Base-by-base conservation (phyloP, 352 stramenopile species). In the Globisporangium iwayamae region DNA sequence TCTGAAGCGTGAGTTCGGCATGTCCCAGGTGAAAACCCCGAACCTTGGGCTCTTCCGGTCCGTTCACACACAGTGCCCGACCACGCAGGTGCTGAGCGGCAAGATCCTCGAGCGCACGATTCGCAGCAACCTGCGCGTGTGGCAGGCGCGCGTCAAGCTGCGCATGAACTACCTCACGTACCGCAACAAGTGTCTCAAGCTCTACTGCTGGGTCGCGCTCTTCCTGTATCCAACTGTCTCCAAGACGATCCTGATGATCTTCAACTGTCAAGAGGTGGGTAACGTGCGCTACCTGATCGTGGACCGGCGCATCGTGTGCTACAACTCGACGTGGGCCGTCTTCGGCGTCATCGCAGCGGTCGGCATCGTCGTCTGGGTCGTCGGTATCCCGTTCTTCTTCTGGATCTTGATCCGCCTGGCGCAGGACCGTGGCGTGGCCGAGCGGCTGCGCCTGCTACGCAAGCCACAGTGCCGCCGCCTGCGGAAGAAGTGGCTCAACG, bases 161-260 rank as follows among this genome's bases (percentile, higher is more conserved):
- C 83, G 83, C 34, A 92, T 92, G 83, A 92, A 92, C 71, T 91
- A 91, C 60, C 69, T 90, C 25, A 89, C 83, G 43, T 92, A 92
- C 69, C 78, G 81, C 14, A 88, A 90, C 71, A 90, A 89, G 46
- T 92, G 83, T 34, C 70, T 92, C 16, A 90, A 92, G 50, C 73
- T 90, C 2, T 91, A 89, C 67, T 87, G 83, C 65, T 92, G 81
- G 83, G 76, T 91, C 22, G 79, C 81, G 41, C 62, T 91, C 2
- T 82, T 91, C 36, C 67, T 92, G n/a, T 92, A 92, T 48, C 81
- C 83, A 20, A 88, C 74, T 0, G 81, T 92, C 2, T 91, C 81
- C 34, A 89, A 91, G 70, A 90, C 81, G 7, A 92, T 92, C 53
- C 47, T 92, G 22, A 89, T 73, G 32, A 74, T 92, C n/a, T 92